A percentile compares a stretch with the other conserved stretches of the same genome.
These are phyloP conservation scores for Anastatica hierochuntica DNA, from an alignment of 345 rosid genomes.

Conservation along the genomic window DNA sequence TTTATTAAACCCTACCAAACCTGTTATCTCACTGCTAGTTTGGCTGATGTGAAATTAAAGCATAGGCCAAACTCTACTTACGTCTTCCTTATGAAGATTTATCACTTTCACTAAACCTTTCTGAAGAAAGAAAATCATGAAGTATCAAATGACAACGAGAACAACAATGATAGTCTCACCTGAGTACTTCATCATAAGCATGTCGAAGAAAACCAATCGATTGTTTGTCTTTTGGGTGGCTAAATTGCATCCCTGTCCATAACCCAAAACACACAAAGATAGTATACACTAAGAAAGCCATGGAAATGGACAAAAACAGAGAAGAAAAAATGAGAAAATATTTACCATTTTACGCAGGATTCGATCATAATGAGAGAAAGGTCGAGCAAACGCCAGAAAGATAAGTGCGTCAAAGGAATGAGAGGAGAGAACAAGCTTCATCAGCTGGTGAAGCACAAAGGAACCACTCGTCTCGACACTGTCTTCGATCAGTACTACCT, in stretches of 20 bases:
- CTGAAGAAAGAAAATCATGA: too few relatives aligned
- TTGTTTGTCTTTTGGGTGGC: constrained; percentile 42
- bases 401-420: constrained; percentile 39
- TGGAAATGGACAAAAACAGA: neutral
- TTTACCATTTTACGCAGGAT: constrained; percentile 65
- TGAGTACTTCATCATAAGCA: constrained; percentile 51
- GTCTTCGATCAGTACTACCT: constrained; percentile 54
- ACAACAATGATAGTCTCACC: constrained; percentile 48
- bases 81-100: too few relatives aligned
- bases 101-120: too few relatives aligned
- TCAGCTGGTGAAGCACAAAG: constrained; percentile 67
- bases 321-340: neutral
- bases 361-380: constrained; percentile 89
- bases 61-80: too few relatives aligned
- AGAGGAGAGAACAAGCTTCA: constrained; percentile 57
- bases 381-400: constrained; percentile 66
- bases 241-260: constrained; percentile 73
- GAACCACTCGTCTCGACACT: constrained; percentile 78
- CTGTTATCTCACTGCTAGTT: neutral
- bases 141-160: neutral
- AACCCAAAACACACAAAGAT: neutral
- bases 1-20: neutral
- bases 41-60: neutral
- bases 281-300: neutral
- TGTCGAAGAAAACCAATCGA: constrained; percentile 63